A percentile compares a stretch with the other conserved stretches of the same genome.
phyloP scores from a whole-genome alignment of 2,329 filamentous ascomycete species.

The Epichloe hybrida region DNA sequence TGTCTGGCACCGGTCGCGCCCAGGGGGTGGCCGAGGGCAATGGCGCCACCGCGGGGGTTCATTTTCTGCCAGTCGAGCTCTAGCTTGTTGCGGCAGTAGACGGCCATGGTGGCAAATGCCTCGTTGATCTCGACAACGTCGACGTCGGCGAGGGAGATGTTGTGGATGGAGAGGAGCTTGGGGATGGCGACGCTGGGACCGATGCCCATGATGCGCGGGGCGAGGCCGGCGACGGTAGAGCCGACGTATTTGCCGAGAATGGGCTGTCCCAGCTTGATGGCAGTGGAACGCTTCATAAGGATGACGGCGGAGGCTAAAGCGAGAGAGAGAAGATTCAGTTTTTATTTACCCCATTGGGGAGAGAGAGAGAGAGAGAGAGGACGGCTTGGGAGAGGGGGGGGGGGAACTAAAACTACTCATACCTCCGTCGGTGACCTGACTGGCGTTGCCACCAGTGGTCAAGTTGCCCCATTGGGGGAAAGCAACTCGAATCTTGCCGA shows the following conservation, averaged over 20 bases:
- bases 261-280: conserved; percentile 73
- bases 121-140: conserved; percentile 94
- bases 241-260: conserved; percentile 92
- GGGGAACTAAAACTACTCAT: conserved; percentile 13
- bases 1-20: conserved; percentile 65
- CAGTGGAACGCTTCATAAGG: conserved; percentile 88
- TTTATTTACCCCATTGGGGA: background rate
- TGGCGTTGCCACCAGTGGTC: conserved; percentile 87
- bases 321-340: background rate
- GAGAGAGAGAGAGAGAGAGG: background rate
- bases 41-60: conserved; percentile 72
- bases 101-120: conserved; percentile 94
- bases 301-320: conserved; percentile 65
- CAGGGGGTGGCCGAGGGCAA: conserved; percentile 77
- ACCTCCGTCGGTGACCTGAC: conserved; percentile 87
- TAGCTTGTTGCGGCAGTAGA: conserved; percentile 72
- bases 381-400: background rate
- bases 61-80: conserved; percentile 62
- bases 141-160: conserved; percentile 65
- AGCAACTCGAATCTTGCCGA: conserved; percentile 83
- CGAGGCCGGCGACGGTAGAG: conserved; percentile 77
- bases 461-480: conserved; percentile 79
- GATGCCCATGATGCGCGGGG: conserved; percentile 95
- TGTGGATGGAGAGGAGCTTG: conserved; percentile 74
- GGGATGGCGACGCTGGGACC: conserved; percentile 60